Base-by-base conservation (phyloP, 352 stramenopile species). In the Pythium folliculosum region DNA sequence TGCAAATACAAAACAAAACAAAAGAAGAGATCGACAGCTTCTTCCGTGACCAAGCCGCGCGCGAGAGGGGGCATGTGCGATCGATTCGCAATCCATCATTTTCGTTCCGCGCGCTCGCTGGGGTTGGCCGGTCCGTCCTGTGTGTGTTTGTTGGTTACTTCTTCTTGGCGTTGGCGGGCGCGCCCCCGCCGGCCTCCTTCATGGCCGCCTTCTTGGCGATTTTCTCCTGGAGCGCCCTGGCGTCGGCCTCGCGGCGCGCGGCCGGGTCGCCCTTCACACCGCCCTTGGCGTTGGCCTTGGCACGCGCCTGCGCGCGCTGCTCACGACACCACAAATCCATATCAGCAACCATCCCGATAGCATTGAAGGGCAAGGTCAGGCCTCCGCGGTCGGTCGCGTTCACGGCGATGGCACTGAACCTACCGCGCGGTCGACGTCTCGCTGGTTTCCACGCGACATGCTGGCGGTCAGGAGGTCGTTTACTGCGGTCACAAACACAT, bases 141-240 rank as follows among this genome's bases (percentile, higher is more conserved):
- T n/a, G 10, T 1, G 16, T 17, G 5, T 23, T 22, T 6, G 10
- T 22, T 6, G 10, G 1, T 25, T 63, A 70, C 56, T 70, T 70
- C 49, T 70, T 70, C 63, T 70, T 70, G 37, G 37, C 45, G 48
- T 64, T 65, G 35, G 47, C 38, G 10, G 53, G 57, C 19, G 65
- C 55, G 30, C 79, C n/a, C n/a, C n/a, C 77, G 5, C 80, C 84
- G 38, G 76, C 77, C 2, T 77, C 71, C 66, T 91, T 92, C 73
- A 76, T 74, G 1, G 82, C 82, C 16, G 80, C 82, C 63, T 94
- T 94, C 25, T 77, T 79, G 5, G 84, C 86, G 30, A 94, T 92
- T 60, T 94, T 94, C 66, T 94, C 86, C 70, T 90, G 82, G 19
- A 94, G 71, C 17, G 86, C 86, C 77, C 92, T 92, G 30, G 84